A percentile compares a stretch with the other conserved stretches of the same genome.
These are phyloP conservation scores for Macadamia tetraphylla DNA, from an alignment of 164 flowering plant species.

Conservation along the genomic window DNA sequence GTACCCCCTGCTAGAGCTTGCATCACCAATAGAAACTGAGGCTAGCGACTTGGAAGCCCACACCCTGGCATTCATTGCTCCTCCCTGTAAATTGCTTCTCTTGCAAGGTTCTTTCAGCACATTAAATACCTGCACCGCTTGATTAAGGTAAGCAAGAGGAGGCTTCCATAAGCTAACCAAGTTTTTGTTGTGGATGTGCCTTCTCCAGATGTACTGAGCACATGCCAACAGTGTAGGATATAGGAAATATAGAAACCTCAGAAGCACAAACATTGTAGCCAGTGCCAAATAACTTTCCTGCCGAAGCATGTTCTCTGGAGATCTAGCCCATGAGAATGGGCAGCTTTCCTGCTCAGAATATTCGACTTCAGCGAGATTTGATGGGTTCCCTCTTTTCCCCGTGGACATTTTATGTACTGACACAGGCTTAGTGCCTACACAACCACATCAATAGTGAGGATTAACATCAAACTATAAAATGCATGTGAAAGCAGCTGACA, in stretches of 20 bases:
- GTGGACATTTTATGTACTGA: constrained; percentile 28
- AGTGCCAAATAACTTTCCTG: constrained; percentile 81
- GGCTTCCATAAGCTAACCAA: constrained; percentile 50
- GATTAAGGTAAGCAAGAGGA: constrained; percentile 40
- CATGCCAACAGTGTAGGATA: constrained; percentile 40
- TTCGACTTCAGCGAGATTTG: constrained; percentile 35
- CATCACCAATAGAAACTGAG: constrained; percentile 83
- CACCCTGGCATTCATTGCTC: constrained; percentile 73
- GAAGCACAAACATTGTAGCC: constrained; percentile 66
- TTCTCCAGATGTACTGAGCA: constrained; percentile 44
- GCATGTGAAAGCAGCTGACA: no score
- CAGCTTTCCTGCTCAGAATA: constrained; percentile 51
- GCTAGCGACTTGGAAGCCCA: constrained; percentile 96
- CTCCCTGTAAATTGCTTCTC: constrained; percentile 79
- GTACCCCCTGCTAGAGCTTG: constrained; percentile 42
- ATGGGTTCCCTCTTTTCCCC: constrained; percentile 28
- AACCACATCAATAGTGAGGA: neutral
- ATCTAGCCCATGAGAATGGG: constrained; percentile 90
- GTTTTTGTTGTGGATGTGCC: constrained; percentile 33
- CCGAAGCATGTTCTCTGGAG: constrained; percentile 72
- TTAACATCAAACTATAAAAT: neutral
- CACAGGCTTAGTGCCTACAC: constrained; percentile 45
- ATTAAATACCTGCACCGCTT: constrained; percentile 42
- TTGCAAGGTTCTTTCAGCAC: constrained; percentile 56
- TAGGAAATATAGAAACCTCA: constrained; percentile 52